Evolutionary conservation across 1,284 basidiomycete species (phyloP).

Genomic region (Cryptococcus jaspeensis): DNA sequence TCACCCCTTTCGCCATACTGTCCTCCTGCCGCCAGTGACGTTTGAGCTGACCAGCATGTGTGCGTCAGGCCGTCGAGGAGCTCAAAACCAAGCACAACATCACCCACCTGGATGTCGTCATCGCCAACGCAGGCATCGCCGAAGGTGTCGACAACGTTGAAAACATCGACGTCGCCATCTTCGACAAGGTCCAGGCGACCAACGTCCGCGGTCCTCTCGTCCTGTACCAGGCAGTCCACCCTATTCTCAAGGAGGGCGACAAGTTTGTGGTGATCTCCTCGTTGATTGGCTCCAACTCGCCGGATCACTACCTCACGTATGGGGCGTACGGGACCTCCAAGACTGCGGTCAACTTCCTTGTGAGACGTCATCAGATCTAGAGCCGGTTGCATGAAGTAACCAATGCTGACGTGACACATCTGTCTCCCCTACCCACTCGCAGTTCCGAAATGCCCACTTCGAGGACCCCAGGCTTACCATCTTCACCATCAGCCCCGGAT

Average conservation of each 20-base stretch:
- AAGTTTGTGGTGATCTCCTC: constrained; percentile 25
- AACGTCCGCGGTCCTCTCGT: constrained; percentile 19
- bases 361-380: no score
- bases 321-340: no score
- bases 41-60: not conserved
- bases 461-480: constrained; percentile 5
- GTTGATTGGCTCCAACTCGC: constrained; percentile 11
- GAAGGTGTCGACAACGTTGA: constrained; percentile 1
- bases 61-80: constrained; percentile 17
- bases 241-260: constrained; percentile 10
- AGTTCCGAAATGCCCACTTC: no score
- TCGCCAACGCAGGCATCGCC: constrained; percentile 23
- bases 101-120: constrained; percentile 18
- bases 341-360: no score
- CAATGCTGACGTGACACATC: no score
- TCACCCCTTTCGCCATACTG: no score
- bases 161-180: constrained; percentile 6
- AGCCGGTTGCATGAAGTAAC: no score
- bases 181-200: constrained; percentile 3
- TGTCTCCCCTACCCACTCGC: no score
- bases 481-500: constrained; percentile 6
- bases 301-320: no score
- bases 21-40: no score
- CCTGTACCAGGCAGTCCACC: constrained; percentile 21
- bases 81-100: constrained; percentile 15